These are phyloP conservation scores for Ophiostoma montium DNA, from an alignment of 2,329 filamentous ascomycete species.

Conservation along the genomic window DNA sequence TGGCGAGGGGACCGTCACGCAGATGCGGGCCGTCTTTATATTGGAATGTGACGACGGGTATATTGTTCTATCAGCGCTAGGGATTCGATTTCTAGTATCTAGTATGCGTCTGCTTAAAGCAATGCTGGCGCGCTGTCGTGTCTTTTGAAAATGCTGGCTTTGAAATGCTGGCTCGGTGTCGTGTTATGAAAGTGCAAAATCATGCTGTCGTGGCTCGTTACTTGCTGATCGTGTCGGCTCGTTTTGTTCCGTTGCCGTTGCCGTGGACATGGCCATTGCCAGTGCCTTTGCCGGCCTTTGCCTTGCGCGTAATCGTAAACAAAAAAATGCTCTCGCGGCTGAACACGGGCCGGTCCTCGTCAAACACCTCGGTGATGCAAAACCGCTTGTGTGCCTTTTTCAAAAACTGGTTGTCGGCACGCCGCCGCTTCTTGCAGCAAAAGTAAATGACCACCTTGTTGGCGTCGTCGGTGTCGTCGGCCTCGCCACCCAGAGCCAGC, in stretches of 20 bases:
- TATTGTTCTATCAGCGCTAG: no score
- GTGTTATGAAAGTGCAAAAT: no score
- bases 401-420: constrained; percentile 64
- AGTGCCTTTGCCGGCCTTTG: constrained; percentile 15
- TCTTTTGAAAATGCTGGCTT: neutral
- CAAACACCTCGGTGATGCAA: constrained; percentile 43
- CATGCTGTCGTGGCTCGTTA: neutral
- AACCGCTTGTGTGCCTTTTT: constrained; percentile 57
- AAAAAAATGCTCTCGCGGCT: constrained; percentile 45
- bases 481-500: constrained; percentile 45
- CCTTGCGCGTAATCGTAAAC: constrained; percentile 38
- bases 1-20: no score
- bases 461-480: constrained; percentile 6
- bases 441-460: constrained; percentile 47
- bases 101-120: no score
- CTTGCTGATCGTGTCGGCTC: neutral
- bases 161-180: neutral
- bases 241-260: neutral
- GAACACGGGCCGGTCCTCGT: constrained; percentile 45
- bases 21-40: no score
- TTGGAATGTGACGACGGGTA: no score
- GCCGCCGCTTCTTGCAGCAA: constrained; percentile 86
- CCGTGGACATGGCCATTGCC: neutral
- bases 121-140: neutral
- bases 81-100: no score